Evolutionary conservation across 1,284 basidiomycete species (phyloP).

Genomic region (Cutaneotrichosporon sp.): DNA sequence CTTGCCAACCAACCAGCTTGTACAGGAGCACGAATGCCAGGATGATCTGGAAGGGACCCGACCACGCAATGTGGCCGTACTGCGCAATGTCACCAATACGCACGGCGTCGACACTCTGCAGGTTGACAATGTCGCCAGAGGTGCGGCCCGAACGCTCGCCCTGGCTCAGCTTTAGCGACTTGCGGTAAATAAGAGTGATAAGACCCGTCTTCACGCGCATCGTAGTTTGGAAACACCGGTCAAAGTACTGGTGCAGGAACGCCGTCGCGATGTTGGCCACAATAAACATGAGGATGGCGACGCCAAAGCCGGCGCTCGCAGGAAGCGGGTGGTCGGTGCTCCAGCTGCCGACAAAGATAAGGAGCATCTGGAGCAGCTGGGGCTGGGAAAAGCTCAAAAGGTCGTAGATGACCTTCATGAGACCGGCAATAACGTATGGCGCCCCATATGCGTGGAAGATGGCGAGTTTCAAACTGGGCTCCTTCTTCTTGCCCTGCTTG

Average conservation of each 20-base stretch:
- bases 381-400: slow-evolving; percentile 78
- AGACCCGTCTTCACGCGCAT: slow-evolving; percentile 89
- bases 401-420: slow-evolving; percentile 74
- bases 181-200: slow-evolving; percentile 77
- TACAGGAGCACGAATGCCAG: slow-evolving; percentile 87
- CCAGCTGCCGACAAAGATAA: slow-evolving; percentile 75
- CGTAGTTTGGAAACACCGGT: slow-evolving; percentile 53
- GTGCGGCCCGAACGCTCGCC: slow-evolving; percentile 68
- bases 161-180: slow-evolving; percentile 76
- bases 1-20: slow-evolving; percentile 81
- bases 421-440: slow-evolving; percentile 65
- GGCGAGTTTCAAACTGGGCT: slow-evolving; percentile 66
- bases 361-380: slow-evolving; percentile 72
- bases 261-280: slow-evolving; percentile 71
- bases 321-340: slow-evolving; percentile 39
- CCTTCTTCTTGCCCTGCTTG: slow-evolving; percentile 55
- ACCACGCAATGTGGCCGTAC: slow-evolving; percentile 57
- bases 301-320: slow-evolving; percentile 60
- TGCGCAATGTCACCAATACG: slow-evolving; percentile 81
- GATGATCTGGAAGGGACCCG: slow-evolving; percentile 58
- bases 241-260: slow-evolving; percentile 73
- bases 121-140: slow-evolving; percentile 87
- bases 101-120: slow-evolving; percentile 78
- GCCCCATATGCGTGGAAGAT: slow-evolving; percentile 72
- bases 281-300: slow-evolving; percentile 73